Evolutionary conservation across 2,329 filamentous ascomycete genomes (phyloP), one percentile per base, ranked within the genome.

Genomic region (Talaromyces piceae): DNA sequence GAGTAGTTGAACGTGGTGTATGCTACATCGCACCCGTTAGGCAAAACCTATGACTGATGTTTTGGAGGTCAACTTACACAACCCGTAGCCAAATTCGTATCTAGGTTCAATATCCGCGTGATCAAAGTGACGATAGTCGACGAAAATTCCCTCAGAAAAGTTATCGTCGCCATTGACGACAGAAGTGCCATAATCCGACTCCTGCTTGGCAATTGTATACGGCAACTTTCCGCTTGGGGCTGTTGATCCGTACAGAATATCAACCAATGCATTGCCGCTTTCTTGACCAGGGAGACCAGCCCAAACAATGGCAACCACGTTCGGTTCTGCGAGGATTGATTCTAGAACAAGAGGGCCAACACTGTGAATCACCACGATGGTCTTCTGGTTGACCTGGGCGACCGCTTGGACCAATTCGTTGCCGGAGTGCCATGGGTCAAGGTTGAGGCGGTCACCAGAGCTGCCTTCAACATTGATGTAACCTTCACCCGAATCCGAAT

Each of bases 261-360:
- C 88, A 9, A 81, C 79, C 50, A 95, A 81, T 2, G 86, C 78
- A 63, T 90, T 87, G 46, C 90, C 89, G 20, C 84, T 87, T 66
- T 95, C 86, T 64, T 95, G 85, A 9, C 90, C 90, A 0, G 89
- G 88, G 16, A 90, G 71, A 61, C 87, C 87, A 28, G 88, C 88
- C 79, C 86, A 93, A 1, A 95, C 66, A 49, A 95, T 89, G 33
- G 88, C 89, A 1, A 87, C 90, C 45, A 95, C 77, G 67, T 95
- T 95, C 30, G 82, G 79, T 67, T 82, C 83, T 48, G 87, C 72
- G 61, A 87, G 83, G 77, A 83, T 91, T 8, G 52, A 48, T 18
- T 61, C 54, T 1, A 95, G 69, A 1, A 91, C 71, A 3, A 90
- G 84, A n/a, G 54, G 47, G 0, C 90, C 90, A 5, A 83, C 79